Conservation (phyloP, 768 basidiomycete genomes). For the Mycena sanguinolenta region DNA sequence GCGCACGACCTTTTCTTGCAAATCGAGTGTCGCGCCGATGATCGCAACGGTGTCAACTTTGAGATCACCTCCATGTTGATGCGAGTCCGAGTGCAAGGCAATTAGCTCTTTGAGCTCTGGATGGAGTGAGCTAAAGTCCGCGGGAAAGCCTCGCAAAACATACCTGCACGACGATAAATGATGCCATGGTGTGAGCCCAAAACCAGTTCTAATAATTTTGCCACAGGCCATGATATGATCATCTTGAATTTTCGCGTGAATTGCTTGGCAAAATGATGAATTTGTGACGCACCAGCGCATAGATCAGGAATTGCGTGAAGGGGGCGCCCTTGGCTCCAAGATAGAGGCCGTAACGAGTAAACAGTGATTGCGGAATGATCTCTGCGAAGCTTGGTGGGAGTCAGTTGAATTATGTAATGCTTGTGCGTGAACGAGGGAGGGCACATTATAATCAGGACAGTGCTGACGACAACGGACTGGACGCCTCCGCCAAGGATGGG, state of each 20-base stretch:
- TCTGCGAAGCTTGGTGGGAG: slow-evolving; percentile 77
- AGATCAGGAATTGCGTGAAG: slow-evolving; percentile 76
- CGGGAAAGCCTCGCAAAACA: slow-evolving; percentile 14
- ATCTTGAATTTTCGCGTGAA: slow-evolving; percentile 63
- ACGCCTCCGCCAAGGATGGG: slow-evolving; percentile 84
- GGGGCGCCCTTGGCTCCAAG: slow-evolving; percentile 89
- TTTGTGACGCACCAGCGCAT: slow-evolving; percentile 65
- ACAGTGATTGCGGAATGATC: slow-evolving; percentile 93
- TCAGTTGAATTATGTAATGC: slow-evolving; percentile 6
- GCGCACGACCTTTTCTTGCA: slow-evolving; percentile 87
- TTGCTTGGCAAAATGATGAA: not conserved
- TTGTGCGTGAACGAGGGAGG: slow-evolving; percentile 41
- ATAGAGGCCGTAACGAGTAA: slow-evolving; percentile 89
- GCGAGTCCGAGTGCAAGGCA: slow-evolving; percentile 83
- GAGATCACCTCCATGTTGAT: slow-evolving; percentile 84
- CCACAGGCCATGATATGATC: slow-evolving; percentile 86
- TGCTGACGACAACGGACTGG: slow-evolving; percentile 84
- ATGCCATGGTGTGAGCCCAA: slow-evolving; percentile 91
- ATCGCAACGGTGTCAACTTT: slow-evolving; percentile 90
- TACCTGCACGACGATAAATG: slow-evolving; percentile 84
- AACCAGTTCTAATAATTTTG: slow-evolving; percentile 82
- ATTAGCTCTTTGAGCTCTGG: slow-evolving; percentile 92
- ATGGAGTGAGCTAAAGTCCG: not conserved
- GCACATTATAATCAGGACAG: slow-evolving; percentile 89
- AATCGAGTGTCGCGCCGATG: slow-evolving; percentile 89